Base-by-base conservation (phyloP, 768 basidiomycete genomes). In the Postia placenta region DNA sequence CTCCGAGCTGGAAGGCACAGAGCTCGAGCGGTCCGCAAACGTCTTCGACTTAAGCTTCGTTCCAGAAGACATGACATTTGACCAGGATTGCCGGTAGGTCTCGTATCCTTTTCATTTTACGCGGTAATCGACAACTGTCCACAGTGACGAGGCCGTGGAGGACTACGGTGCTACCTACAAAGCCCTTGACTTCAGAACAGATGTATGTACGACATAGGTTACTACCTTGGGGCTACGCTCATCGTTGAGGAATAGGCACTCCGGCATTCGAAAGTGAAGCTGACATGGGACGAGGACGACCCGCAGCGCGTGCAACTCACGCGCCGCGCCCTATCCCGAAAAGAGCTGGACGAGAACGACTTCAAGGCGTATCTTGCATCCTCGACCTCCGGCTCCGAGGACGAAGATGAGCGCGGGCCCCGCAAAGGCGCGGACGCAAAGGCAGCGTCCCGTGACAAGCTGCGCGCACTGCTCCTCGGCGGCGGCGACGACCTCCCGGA, bases 241-340 rank as follows among this genome's bases (percentile, higher is more conserved):
- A 39, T 19, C 19, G 7, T 17, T 22, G 7, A 6, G 51, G 5
- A 22, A 20, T 55, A 97, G 93, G 95, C 95, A 9, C 79, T 99
- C 4, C 87, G 95, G 4, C 94, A 98, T 64, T 99, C 96, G 12
- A 96, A 92, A 72, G 95, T 98, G 51, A 96, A 91, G 61, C 77
- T 98, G 26, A 96, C 94, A 4, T 99, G 96, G 96, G 96, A 99
- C 56, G 90, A 93, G 47, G 96, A 98, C 65, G 94, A 98, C 56
- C 85, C 89, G 0, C 87, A 93, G 60, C 85, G 95, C 35, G 77
- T 75, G 49, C 81, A 81, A 38, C 58, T 93, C 42, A 91, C 93
- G 1, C 81, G 92, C 40, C 85, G 92, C 19, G 72, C 73, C 0
- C 71, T 96, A 36, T 80, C 88, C 0, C 76, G 78, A 46, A 84